Base-by-base conservation (phyloP, 2,329 filamentous ascomycete species). In the Colletotrichum noveboracense region DNA sequence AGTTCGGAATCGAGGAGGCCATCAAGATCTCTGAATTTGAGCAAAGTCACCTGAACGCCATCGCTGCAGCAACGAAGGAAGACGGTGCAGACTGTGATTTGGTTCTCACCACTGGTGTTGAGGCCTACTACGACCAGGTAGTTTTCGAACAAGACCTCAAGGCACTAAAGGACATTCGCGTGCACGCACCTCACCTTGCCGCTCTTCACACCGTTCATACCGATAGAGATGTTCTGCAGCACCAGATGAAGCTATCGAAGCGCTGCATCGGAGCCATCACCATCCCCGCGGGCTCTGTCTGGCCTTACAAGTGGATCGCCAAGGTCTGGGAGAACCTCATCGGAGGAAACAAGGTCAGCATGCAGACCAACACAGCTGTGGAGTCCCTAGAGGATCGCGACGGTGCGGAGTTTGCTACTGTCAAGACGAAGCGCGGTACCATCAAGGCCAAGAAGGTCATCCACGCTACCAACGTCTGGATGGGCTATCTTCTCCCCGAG, bases 401-500 rank as follows among this genome's bases (percentile, higher is more conserved):
- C 14, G 55, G 24, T 2, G 55, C 1, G 4, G 55, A 58, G 7
- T 58, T 58, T 7, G 55, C 55, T 2, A 58, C 55, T 7, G 55
- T 58, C 55, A 28, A 26, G 7, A 58, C 55, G 5, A 66, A 74
- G 26, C 76, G 78, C 5, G 80, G 80, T 5, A 66, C 52, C 10
- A 78, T 81, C 16, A 65, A 64, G 21, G 77, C 79, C 8, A 73
- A 56, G 5, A 66, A 78, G 6, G 74, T 82, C 14, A 71, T 82
- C 1, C 79, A 81, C 28, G 79, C 80, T 6, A 80, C 80, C 10
- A 82, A 82, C 38, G 80, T 70, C n/a, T 81, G 78, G 75, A 66
- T 80, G 16, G 77, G 79, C 10, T 70, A 76, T n/a, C 69, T 81
- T 1, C 55, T 81, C 3, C 80, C 78, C 4, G 79, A 81, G 52